Evolutionary conservation across 208 protist genomes (phyloP).

Genomic region (Trypanosoma theileri): DNA sequence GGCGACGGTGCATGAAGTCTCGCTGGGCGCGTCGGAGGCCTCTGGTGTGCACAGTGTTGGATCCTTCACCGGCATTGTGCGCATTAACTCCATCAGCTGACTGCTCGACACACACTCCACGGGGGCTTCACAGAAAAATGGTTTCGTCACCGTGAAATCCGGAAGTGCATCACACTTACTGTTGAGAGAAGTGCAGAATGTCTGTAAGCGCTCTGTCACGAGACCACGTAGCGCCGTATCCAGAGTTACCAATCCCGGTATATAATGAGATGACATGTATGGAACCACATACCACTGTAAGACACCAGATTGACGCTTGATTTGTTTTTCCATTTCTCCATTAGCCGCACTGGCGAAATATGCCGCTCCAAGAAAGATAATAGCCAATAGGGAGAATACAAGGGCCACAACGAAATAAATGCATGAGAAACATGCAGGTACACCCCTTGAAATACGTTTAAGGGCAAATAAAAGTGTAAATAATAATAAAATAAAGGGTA

Average conservation of each 20-base stretch:
- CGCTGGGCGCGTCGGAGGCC: not conserved
- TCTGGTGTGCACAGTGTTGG: not conserved
- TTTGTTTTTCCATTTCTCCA: constrained; percentile 65
- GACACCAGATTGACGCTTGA: constrained; percentile 62
- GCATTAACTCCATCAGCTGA: not conserved
- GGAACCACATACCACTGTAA: constrained; percentile 82
- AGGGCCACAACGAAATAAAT: constrained; percentile 70
- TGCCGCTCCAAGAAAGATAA: constrained; percentile 58
- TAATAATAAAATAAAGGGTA: constrained; percentile 60
- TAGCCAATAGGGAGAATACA: constrained; percentile 50
- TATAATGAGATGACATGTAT: constrained; percentile 51
- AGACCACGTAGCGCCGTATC: constrained; percentile 31
- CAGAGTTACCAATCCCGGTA: constrained; percentile 33
- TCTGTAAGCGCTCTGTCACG: constrained; percentile 18
- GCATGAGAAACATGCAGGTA: constrained; percentile 41
- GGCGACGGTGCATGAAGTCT: constrained; percentile 7
- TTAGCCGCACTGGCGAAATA: constrained; percentile 42
- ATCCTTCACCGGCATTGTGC: constrained; percentile 12
- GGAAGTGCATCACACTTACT: constrained; percentile 46
- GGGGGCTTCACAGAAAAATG: constrained; percentile 5
- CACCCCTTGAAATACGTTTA: constrained; percentile 34
- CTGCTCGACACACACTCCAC: not conserved
- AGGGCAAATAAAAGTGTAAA: constrained; percentile 55
- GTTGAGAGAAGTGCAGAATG: constrained; percentile 54
- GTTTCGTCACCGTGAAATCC: not conserved